These are phyloP conservation scores for Murraya paniculata DNA, from an alignment of 345 rosid genomes.

Conservation along the genomic window DNA sequence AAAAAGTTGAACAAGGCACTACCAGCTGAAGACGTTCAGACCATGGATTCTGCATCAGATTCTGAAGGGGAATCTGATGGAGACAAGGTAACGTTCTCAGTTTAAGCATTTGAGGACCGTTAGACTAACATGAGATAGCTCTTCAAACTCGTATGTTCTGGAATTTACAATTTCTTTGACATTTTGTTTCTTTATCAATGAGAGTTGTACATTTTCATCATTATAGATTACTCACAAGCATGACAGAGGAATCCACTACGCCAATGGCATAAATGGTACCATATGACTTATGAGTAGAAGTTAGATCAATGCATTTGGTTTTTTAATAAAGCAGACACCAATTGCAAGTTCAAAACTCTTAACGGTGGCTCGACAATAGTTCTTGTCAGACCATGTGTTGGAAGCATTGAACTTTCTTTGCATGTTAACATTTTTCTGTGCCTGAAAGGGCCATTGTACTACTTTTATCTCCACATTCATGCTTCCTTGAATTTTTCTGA, in stretches of 20 bases:
- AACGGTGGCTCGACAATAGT: neutral
- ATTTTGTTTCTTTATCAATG: neutral
- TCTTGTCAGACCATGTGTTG: constrained; percentile 18
- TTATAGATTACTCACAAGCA: neutral
- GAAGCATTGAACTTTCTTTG: constrained; percentile 14
- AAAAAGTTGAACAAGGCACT: constrained; percentile 55
- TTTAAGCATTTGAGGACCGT: neutral
- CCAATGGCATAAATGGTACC: neutral
- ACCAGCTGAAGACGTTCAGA: constrained; percentile 42
- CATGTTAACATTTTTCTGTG: constrained; percentile 3
- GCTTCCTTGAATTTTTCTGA: constrained; percentile 7
- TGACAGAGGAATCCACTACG: constrained; percentile 2
- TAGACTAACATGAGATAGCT: neutral
- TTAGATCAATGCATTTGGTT: neutral
- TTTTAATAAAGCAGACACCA: neutral
- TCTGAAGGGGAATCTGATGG: constrained; percentile 64
- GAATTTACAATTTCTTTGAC: neutral
- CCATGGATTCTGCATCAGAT: constrained; percentile 46
- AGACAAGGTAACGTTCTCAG: constrained; percentile 46
- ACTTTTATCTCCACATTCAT: constrained; percentile 1
- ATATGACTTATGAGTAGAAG: neutral
- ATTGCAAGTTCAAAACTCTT: constrained; percentile 3
- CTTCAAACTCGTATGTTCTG: neutral
- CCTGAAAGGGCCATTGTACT: constrained; percentile 12
- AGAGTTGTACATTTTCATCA: neutral